Evolutionary conservation across 345 rosid genomes (phyloP), one percentile per base, ranked within the genome.

Genomic region (Eucalyptus guilfoylei): DNA sequence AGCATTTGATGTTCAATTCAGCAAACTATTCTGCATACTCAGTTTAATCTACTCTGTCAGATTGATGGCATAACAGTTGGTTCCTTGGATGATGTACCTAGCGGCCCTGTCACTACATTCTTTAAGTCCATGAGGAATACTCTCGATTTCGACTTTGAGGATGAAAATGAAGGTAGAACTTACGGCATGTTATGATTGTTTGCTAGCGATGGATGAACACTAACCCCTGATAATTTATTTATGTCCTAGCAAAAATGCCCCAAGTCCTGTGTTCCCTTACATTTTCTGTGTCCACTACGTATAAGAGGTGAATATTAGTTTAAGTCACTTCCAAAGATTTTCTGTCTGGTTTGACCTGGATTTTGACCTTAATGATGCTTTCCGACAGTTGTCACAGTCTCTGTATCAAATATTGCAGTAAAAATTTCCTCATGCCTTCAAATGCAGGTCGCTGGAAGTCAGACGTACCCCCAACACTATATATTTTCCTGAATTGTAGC

Each of bases 101-200:
- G 95, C 88, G 95, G 88, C 86, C 93, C 97, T 88, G 91, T 96
- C 89, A 81, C 94, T 89, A 91, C 94, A 88, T 97, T 97, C 94
- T 97, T 97, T 92, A 94, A 95, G 94, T 95, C 99, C 80, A 89
- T 97, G 87, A 94, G 95, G 95, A 95, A 94, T 89, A 94, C 99
- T 85, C 91, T 96, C 90, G 99, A 97, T 94, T 97, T 97, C 92
- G 99, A 97, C 93, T 97, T 96, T 92, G 98, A 96, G 89, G 98
- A 95, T 93, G 97, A 94, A 50, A 94, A 95, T 90, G 98, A 95
- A 96, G 99, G 99, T 97, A 90, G 91, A 92, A 91, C 64, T 81
- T n/a, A 52, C 23, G 58, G 88, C 72, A 55, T 89, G 60, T 80
- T 62, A 85, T 89, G 86, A 81, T 92, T 26, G 32, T 28, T 21